These are phyloP conservation scores for Daldinia decipiens DNA, from an alignment of 495 filamentous ascomycete species.

Conservation along the genomic window DNA sequence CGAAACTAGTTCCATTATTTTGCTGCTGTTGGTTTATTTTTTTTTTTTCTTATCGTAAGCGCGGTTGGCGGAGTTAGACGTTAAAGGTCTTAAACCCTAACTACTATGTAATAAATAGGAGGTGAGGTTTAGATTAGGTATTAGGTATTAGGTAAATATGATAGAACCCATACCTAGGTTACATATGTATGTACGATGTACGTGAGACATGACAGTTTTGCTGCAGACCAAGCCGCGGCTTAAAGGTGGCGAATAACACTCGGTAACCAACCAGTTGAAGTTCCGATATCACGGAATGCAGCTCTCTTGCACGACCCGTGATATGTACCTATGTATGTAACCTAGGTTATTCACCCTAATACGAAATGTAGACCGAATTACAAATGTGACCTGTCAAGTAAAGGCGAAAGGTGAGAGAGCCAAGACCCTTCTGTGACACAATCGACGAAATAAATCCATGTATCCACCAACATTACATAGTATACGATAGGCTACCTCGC, in stretches of 20 bases:
- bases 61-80: neutral
- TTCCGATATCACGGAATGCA: constrained; percentile 9
- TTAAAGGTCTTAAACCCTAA: constrained; percentile 3
- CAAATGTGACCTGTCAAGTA: constrained; percentile 4
- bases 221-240: neutral
- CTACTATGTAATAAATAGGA: neutral
- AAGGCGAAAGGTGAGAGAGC: neutral
- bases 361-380: neutral
- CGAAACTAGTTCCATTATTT: neutral
- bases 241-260: neutral
- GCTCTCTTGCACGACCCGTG: neutral
- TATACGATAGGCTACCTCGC: neutral
- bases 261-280: neutral
- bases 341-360: neutral
- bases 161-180: too few species aligned
- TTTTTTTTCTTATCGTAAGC: neutral
- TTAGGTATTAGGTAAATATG: too few species aligned
- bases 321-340: neutral
- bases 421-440: neutral
- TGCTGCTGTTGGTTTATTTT: neutral
- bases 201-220: neutral
- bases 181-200: too few species aligned
- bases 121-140: neutral
- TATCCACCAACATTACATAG: neutral
- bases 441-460: neutral